These are phyloP conservation scores for Schizonepeta tenuifolia DNA, from an alignment of 257 asterid genomes.

Conservation along the genomic window DNA sequence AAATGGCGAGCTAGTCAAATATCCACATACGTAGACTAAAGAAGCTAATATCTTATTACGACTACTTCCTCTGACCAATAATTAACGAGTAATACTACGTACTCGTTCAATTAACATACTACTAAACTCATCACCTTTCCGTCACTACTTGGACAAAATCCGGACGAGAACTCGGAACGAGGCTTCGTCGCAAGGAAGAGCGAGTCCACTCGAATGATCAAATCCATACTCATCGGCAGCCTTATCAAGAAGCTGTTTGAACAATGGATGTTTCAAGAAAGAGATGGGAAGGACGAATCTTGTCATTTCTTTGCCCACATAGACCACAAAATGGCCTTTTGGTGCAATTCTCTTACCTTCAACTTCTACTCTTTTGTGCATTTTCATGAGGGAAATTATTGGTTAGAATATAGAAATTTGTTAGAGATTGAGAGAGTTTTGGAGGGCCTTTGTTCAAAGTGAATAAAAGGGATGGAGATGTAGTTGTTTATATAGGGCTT, in stretches of 20 bases:
- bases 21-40: not conserved
- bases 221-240: conserved; percentile 79
- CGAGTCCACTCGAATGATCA: conserved; percentile 42
- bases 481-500: conserved; percentile 40
- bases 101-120: not conserved
- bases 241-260: conserved; percentile 56
- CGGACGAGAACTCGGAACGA: conserved; percentile 43
- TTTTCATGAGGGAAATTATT: not conserved
- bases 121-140: not conserved
- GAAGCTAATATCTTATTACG: not conserved
- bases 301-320: conserved; percentile 62
- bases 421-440: not conserved
- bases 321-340: conserved; percentile 78
- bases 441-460: conserved; percentile 22
- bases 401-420: not conserved
- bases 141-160: conserved; percentile 28
- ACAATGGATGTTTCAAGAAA: conserved; percentile 55
- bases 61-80: not conserved
- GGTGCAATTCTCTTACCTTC: conserved; percentile 49
- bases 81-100: not conserved
- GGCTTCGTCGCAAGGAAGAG: conserved; percentile 63
- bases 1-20: not conserved
- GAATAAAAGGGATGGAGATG: conserved; percentile 14
- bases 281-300: conserved; percentile 64
- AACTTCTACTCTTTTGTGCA: conserved; percentile 44